A percentile compares a stretch with the other conserved stretches of the same genome.
Evolutionary conservation across 108 stramenopile species (phyloP).

Genomic region (Skeletonema grethae): DNA sequence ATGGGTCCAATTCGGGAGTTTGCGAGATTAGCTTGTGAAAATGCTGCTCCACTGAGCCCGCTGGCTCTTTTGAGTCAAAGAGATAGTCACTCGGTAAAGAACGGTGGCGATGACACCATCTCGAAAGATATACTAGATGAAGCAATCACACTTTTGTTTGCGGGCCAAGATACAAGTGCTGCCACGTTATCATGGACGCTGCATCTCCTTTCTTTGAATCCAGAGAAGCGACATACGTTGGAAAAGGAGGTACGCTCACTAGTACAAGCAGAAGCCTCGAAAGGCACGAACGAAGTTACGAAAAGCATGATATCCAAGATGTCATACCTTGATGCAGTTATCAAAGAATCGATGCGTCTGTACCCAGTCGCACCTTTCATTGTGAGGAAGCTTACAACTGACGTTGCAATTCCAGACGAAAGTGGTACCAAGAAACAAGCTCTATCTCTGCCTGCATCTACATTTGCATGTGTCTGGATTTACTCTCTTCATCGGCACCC

Average conservation of each 20-base stretch:
- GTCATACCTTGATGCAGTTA: conserved; percentile 81
- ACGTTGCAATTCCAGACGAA: conserved; percentile 46
- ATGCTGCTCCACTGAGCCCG: conserved; percentile 68
- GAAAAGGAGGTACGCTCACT: conserved; percentile 62
- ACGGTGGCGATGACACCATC: neutral
- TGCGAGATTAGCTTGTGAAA: conserved; percentile 64
- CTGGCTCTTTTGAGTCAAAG: conserved; percentile 46
- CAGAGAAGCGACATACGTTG: conserved; percentile 61
- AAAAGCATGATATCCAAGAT: conserved; percentile 58
- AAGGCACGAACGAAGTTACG: conserved; percentile 25
- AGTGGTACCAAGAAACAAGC: conserved; percentile 10
- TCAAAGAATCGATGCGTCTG: conserved; percentile 90
- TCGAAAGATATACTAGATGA: conserved; percentile 76
- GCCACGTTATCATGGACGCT: conserved; percentile 93
- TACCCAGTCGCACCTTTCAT: conserved; percentile 95
- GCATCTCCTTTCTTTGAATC: conserved; percentile 86
- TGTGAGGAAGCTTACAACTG: conserved; percentile 69
- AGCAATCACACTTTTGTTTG: conserved; percentile 92
- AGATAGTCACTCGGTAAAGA: conserved; percentile 40
- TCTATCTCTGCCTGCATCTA: conserved; percentile 64
- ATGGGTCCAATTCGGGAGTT: conserved; percentile 84
- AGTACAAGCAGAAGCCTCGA: conserved; percentile 3
- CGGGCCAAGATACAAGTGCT: conserved; percentile 94
- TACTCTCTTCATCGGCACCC: conserved; percentile 91
- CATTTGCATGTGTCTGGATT: conserved; percentile 91